Conservation (phyloP, 495 filamentous ascomycete species). For the Xylaria acuta region DNA sequence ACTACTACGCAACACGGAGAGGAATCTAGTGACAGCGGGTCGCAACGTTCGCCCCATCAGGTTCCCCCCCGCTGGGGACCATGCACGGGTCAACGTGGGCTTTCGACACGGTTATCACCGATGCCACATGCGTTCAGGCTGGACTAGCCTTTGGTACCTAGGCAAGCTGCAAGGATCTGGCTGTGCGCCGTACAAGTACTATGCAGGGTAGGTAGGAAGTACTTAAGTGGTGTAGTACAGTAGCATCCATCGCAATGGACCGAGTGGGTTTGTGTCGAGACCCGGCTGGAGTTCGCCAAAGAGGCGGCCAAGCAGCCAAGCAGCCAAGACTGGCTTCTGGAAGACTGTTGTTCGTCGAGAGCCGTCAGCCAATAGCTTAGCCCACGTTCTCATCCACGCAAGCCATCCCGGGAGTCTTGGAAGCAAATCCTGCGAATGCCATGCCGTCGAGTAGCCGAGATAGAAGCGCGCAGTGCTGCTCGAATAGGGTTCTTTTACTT, state of each 20-base stretch:
- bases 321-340: slow-evolving; percentile 17
- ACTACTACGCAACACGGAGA: background rate
- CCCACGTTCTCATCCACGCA: slow-evolving; percentile 8
- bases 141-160: background rate
- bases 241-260: background rate
- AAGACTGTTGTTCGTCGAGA: background rate
- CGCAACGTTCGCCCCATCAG: slow-evolving; percentile 10
- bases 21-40: background rate
- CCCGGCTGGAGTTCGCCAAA: slow-evolving; percentile 5
- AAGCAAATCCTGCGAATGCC: slow-evolving; percentile 6
- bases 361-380: slow-evolving; percentile 17
- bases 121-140: background rate
- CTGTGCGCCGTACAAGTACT: background rate
- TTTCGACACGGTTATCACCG: background rate
- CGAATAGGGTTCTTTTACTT: background rate
- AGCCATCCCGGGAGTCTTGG: background rate
- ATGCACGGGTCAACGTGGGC: slow-evolving; percentile 15
- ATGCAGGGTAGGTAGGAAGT: no score
- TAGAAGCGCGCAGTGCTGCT: background rate
- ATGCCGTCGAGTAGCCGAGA: background rate
- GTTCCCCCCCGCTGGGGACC: background rate
- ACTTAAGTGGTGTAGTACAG: background rate
- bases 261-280: slow-evolving; percentile 13
- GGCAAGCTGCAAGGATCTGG: background rate
- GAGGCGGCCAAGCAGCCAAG: slow-evolving; percentile 1